Evolutionary conservation across 139 green algal species (phyloP), one percentile per base, ranked within the genome.

Genomic region (Chlorella vulgaris): DNA sequence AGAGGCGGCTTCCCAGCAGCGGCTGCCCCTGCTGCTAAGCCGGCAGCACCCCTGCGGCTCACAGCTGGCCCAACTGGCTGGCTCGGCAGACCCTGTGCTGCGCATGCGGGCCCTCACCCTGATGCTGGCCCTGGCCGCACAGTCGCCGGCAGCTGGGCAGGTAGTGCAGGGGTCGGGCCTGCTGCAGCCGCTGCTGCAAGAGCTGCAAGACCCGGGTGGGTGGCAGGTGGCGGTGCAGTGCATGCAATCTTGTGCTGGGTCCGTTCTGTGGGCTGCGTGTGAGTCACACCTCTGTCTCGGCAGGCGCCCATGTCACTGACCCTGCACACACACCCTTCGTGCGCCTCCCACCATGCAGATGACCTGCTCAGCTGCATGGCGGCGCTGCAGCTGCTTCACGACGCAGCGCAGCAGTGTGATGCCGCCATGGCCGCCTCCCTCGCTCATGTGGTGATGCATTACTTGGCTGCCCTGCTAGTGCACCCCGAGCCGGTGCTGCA

Each of bases 301-400:
- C n/a, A n/a, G n/a, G n/a, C n/a, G n/a, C n/a, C n/a, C n/a, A n/a
- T 65, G 7, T 42, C 0, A 1, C 21, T 58, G 15, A 15, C 47
- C 15, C 15, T 10, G 13, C 47, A 24, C 47, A 58, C 47, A 10
- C 47, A 10, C 47, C 15, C 47, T 15, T 58, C 47, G 13, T 15
- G 13, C 15, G 13, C 47, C 47, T 58, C 47, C 47, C 15, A 15
- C 10, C 47, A 58, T 58, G 47, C 73, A 79, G 73, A 68, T 35
- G 73, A 79, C 53, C 73, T 79, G 73, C 73, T 79, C 21, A 79
- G 51, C 73, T 79, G 73, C 73, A 79, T 79, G 73, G 73, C 73
- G 35, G 73, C 73, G 51, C 73, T 79, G 73, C 73, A 79, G 73
- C 73, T 79, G 73, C 35, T 79, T 24, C 51, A 53, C 1, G 73